Conservation (phyloP, 768 basidiomycete genomes). For the Piloderma croceum region DNA sequence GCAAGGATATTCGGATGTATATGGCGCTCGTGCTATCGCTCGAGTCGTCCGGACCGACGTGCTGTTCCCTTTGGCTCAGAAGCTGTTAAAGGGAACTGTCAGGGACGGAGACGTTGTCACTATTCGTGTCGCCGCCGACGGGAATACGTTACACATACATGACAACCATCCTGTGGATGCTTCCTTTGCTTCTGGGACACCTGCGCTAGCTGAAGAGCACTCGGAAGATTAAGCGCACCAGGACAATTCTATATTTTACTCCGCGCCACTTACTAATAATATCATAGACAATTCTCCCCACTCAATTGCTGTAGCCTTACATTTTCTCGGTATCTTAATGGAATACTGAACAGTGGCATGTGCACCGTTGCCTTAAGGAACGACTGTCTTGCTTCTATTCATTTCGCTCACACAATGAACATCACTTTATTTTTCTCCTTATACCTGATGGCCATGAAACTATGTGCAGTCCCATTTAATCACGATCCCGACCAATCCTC, state of each 20-base stretch:
- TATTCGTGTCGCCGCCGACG: constrained; percentile 28
- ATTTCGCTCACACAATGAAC: too few species aligned
- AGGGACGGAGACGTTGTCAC: constrained; percentile 45
- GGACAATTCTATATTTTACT: neutral
- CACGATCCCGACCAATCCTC: too few species aligned
- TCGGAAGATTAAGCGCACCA: neutral
- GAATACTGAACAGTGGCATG: too few species aligned
- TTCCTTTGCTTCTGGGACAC: constrained; percentile 8
- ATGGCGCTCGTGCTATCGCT: constrained; percentile 85
- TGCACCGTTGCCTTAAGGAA: too few species aligned
- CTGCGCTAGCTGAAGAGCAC: neutral
- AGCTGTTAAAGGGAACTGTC: constrained; percentile 73
- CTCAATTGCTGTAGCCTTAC: neutral
- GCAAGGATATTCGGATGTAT: constrained; percentile 77
- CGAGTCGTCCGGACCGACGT: constrained; percentile 81
- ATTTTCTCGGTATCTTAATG: neutral
- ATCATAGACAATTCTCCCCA: neutral
- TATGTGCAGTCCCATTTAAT: too few species aligned
- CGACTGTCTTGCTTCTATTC: too few species aligned
- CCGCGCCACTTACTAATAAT: neutral
- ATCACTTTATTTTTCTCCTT: too few species aligned
- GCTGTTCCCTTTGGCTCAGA: constrained; percentile 76
- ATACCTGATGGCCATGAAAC: too few species aligned
- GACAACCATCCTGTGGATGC: constrained; percentile 33
- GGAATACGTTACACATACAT: constrained; percentile 27